Evolutionary conservation across 805 yeast species (phyloP), one percentile per base, ranked within the genome.

Genomic region (Cyberlindnera bimundalis): DNA sequence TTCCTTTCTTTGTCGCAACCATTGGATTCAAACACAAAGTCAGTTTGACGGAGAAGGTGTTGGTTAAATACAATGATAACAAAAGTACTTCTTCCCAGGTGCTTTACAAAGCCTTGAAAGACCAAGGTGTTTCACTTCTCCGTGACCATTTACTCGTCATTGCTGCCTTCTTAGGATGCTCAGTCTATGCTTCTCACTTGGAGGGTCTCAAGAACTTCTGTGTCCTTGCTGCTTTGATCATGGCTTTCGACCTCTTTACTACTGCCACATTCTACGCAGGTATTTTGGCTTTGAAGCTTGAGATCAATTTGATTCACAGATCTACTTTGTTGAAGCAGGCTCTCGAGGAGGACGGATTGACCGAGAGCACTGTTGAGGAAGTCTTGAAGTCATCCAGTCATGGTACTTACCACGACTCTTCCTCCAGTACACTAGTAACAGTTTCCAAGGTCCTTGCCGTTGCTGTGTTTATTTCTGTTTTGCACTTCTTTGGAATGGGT

Each of bases 11-110:
- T 56, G 95, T 91, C 17, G 88, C 95, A 16, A 81, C 88, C 5
- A 78, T 91, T 57, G 99, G 98, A 2, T 91, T 91, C 65, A 89
- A 87, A 59, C 84, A 86, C 60, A 88, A 90, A 56, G 76, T 87
- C 15, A 70, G 78, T 11, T 72, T 89, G 48, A 83, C 96, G 1
- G 66, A 74, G 16, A 74, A 76, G 33, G 80, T 82, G 18, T 67
- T 73, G 20, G 59, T 71, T 13, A 52, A 53, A 26, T 46, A 52
- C 14, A 45, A 55, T 1, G 43, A 33, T 6, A 50, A 47, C 19
- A 57, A 62, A 41, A 50, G 60, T 35, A 65, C 63, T 19, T 50
- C 66, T 15, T 59, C 70, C 26, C 57, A 54, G 27, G 56, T 66
- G 23, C 58, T 69, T 12, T 61, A 53, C 44, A 53, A 57, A 15